phyloP scores from a whole-genome alignment of 1,284 basidiomycete genomes.

The Leccinum pachyderme region DNA sequence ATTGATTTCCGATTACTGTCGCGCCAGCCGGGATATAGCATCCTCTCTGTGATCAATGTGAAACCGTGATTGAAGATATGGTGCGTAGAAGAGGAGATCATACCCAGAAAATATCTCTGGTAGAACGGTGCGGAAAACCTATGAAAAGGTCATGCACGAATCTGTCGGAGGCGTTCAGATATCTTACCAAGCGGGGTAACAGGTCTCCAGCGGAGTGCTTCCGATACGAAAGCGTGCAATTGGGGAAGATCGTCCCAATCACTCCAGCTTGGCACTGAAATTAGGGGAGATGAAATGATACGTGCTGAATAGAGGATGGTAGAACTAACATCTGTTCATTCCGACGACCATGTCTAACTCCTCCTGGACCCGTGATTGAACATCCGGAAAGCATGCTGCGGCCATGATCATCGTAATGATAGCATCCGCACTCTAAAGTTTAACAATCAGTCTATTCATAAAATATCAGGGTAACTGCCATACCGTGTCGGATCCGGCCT shows the following conservation, averaged over 20 bases:
- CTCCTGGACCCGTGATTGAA: constrained; percentile 53
- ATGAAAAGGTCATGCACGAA: neutral
- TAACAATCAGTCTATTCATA: neutral
- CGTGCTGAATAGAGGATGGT: neutral
- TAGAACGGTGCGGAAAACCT: constrained; percentile 58
- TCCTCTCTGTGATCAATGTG: constrained; percentile 36
- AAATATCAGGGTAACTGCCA: neutral
- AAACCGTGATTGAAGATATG: neutral
- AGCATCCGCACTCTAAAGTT: constrained; percentile 35
- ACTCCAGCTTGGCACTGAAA: constrained; percentile 42
- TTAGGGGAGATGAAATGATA: neutral
- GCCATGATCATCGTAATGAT: constrained; percentile 61
- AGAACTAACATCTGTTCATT: constrained; percentile 42
- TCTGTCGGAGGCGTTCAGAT: neutral
- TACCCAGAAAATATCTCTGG: constrained; percentile 60
- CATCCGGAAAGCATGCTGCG: constrained; percentile 58
- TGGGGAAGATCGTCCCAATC: constrained; percentile 53
- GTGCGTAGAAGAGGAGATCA: neutral
- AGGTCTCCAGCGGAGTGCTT: constrained; percentile 65
- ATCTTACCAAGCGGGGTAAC: constrained; percentile 47
- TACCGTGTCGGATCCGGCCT: constrained; percentile 63
- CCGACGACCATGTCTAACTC: constrained; percentile 64
- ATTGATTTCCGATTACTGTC: constrained; percentile 56
- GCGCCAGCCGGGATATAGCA: constrained; percentile 60
- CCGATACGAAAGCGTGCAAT: constrained; percentile 59